These are phyloP conservation scores for Aristolochia fimbriata DNA, from an alignment of 164 flowering plant genomes.

Conservation along the genomic window DNA sequence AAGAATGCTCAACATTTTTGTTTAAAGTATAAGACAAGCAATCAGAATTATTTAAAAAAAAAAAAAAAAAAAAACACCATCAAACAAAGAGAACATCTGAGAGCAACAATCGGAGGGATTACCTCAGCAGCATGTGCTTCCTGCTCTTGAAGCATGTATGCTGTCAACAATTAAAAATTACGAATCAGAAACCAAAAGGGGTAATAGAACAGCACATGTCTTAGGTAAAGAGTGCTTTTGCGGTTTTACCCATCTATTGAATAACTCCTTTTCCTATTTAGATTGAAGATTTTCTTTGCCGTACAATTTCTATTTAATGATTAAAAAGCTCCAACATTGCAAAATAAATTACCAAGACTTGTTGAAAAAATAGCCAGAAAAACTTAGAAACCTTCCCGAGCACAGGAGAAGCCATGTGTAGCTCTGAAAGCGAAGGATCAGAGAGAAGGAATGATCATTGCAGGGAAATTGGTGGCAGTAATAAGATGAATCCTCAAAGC, in stretches of 20 bases:
- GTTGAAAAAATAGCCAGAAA: too few relatives aligned
- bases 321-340: too few relatives aligned
- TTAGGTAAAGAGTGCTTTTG: too few relatives aligned
- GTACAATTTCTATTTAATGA: too few relatives aligned
- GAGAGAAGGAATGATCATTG: conserved; percentile 35
- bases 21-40: background rate
- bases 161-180: conserved; percentile 26
- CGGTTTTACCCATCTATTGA: too few relatives aligned
- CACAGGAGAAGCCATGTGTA: too few relatives aligned
- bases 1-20: background rate
- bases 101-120: conserved; percentile 5
- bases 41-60: background rate
- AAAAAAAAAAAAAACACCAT: background rate
- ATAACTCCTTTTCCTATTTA: too few relatives aligned
- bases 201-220: too few relatives aligned
- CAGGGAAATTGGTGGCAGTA: conserved; percentile 25
- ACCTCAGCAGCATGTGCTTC: conserved; percentile 96
- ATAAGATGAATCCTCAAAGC: conserved; percentile 8
- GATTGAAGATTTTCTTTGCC: too few relatives aligned
- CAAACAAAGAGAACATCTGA: background rate
- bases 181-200: conserved; percentile 5
- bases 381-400: too few relatives aligned
- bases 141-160: conserved; percentile 86
- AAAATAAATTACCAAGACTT: too few relatives aligned
- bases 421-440: conserved; percentile 29